Evolutionary conservation across 148 eudicot species (phyloP), one percentile per base, ranked within the genome.

Genomic region (Salicornia ramosissima): DNA sequence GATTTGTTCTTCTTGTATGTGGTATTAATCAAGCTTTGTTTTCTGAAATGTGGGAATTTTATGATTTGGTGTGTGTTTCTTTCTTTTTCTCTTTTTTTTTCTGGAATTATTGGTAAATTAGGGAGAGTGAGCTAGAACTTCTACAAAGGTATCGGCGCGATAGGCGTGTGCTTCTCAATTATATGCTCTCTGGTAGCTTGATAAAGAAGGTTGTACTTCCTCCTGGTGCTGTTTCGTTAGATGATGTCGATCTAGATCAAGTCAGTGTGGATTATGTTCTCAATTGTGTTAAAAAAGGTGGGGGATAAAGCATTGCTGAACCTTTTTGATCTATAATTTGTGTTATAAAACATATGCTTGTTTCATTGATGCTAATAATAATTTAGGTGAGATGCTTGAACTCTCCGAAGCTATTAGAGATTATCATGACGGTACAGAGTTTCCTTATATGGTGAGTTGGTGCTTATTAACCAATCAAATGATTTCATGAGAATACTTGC

Each of bases 181-280:
- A 81, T 64, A 75, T 95, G 78, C 87, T 95, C 3, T 85, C 99
- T 26, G 99, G 97, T 76, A 91, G 88, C 83, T 85, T 91, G 74
- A 83, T 95, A 64, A 89, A 89, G 90, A 95, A 95, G 67, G 99
- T 95, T 57, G 82, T 91, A 68, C 82, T 95, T 86, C 99, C 99
- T 50, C 99, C 99, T 1, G 97, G 99, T n/a, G 99, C 99, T 11
- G 90, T 95, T 71, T 82, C 99, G 12, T 79, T 95, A 47, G 99
- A 95, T 80, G 99, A 95, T 75, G 94, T 95, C 79, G 99, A 95
- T 91, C 84, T 95, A 15, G 99, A 91, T 86, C 99, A 91, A 95
- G 90, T 95, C 75, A 95, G 99, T 64, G 99, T 91, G 10, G 99
- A 95, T 84, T 85, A 80, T 76, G 94, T 91, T 30, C 90, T 95